Base-by-base conservation (phyloP, 129 eudicot genomes). In the Lactuca sativa region DNA sequence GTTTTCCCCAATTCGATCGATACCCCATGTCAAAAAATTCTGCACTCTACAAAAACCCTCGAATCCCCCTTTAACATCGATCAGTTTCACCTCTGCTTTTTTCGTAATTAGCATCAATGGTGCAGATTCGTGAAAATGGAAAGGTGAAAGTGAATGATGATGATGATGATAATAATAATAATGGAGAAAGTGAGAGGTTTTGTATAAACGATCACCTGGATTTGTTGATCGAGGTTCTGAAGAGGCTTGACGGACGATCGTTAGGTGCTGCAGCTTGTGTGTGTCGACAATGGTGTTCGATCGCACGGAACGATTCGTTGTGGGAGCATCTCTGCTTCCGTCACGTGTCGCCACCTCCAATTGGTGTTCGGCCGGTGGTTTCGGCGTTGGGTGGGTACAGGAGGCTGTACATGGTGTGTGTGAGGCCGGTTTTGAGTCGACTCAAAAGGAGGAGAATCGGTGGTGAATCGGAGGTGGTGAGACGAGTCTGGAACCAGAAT, bases 291-390 rank as follows among this genome's bases (percentile, higher is more conserved):
- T 92, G 98, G 98, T 81, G 84, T 11, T 55, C 83, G 33, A 70
- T 92, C 2, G 67, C 89, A 1, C 75, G 85, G 11, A 89, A 84
- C 62, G 96, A 92, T 74, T 62, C 91, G 36, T 63, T 92, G 11
- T 92, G 98, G 98, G 98, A 92, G 74, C 95, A 89, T 72, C 77
- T 89, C 15, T 89, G 96, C 71, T 92, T 89, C 73, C 95, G 88
- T 75, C 86, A 86, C 72, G 86, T 83, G 63, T 77, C 85, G 2
- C 96, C 95, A 5, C 82, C 89, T 4, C 91, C 84, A 8, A 44
- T 75, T 5, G 84, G 84, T 1, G 85, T 84, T 4, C 76, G 89
- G 61, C 80, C 95, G 59, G 85, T 92, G 62, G 98, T 92, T 6
- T 67, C 73, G 58, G 95, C 96, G 1, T 85, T 92, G 13, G 96